These are phyloP conservation scores for Kodamaea kakaduensis DNA, from an alignment of 805 yeast species.

Conservation along the genomic window DNA sequence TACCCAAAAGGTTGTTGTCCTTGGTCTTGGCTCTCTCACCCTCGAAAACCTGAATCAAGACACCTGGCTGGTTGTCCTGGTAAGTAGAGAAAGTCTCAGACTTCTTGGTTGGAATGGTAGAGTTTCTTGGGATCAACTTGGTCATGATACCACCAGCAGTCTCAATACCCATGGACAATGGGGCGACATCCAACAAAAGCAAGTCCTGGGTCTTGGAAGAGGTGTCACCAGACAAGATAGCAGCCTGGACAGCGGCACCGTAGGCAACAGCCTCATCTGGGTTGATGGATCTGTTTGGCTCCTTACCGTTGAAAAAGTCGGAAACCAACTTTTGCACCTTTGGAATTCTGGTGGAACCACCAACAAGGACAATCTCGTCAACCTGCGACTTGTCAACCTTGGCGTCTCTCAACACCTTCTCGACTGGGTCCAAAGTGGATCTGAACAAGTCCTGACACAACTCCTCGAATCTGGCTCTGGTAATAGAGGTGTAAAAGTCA, in stretches of 20 bases:
- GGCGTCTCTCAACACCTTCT: slow-evolving; percentile 88
- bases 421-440: slow-evolving; percentile 91
- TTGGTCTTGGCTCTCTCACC: slow-evolving; percentile 97
- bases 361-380: slow-evolving; percentile 90
- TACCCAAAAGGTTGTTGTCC: slow-evolving; percentile 95
- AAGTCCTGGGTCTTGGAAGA: slow-evolving; percentile 95
- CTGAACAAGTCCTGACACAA: slow-evolving; percentile 91
- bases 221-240: slow-evolving; percentile 92
- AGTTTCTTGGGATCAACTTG: slow-evolving; percentile 96
- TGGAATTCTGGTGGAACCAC: slow-evolving; percentile 99
- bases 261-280: slow-evolving; percentile 99
- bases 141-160: slow-evolving; percentile 99
- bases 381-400: slow-evolving; percentile 86
- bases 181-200: slow-evolving; percentile 93
- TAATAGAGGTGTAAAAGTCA: slow-evolving; percentile 92
- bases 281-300: slow-evolving; percentile 93
- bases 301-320: slow-evolving; percentile 96
- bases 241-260: slow-evolving; percentile 99
- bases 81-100: slow-evolving; percentile 95
- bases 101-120: slow-evolving; percentile 96
- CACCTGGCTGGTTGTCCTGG: slow-evolving; percentile 99
- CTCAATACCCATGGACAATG: slow-evolving; percentile 95
- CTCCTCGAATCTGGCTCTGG: slow-evolving; percentile 98
- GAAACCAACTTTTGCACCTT: slow-evolving; percentile 92
- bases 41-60: slow-evolving; percentile 92